Percentiles rank a stretch among this genome's conserved stretches.
Conservation (phyloP, 2,329 filamentous ascomycete genomes). For the Cercospora sojina region DNA sequence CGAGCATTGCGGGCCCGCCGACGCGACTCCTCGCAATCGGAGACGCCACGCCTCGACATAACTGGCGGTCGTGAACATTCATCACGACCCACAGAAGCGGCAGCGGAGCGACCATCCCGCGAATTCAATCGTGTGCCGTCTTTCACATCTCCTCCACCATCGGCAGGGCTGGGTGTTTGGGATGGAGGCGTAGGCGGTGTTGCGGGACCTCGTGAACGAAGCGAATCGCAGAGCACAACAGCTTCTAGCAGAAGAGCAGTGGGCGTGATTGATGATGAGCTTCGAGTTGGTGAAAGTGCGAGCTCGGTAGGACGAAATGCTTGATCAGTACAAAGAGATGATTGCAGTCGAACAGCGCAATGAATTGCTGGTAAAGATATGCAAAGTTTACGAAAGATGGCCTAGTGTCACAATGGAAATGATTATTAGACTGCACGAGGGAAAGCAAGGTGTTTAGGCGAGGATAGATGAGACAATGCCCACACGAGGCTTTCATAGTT, state of each 20-base stretch:
- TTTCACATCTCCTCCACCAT: conserved; percentile 20
- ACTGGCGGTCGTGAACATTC: conserved; percentile 12
- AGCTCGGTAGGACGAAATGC: conserved; percentile 29
- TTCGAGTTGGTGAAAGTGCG: conserved; percentile 40
- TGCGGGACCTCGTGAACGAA: conserved; percentile 38
- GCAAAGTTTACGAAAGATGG: neutral
- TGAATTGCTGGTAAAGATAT: conserved; percentile 19
- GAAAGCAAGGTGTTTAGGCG: conserved; percentile 6
- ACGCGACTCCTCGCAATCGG: conserved; percentile 36
- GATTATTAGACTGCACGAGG: conserved; percentile 9
- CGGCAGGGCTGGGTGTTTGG: conserved; percentile 32
- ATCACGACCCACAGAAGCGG: neutral
- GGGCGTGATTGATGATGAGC: conserved; percentile 34
- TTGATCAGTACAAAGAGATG: conserved; percentile 6
- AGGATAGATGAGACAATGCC: conserved; percentile 2
- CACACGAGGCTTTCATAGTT: conserved; percentile 5
- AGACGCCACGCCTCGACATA: conserved; percentile 24
- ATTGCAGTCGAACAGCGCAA: neutral
- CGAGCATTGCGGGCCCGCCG: conserved; percentile 41
- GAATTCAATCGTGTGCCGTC: conserved; percentile 19
- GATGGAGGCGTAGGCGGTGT: conserved; percentile 37
- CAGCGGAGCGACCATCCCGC: neutral
- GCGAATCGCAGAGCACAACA: conserved; percentile 41
- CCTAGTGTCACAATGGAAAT: neutral
- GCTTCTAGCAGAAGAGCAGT: conserved; percentile 34